Conservation (phyloP, 176 grass and related monocot species). For the Carex cristatella region DNA sequence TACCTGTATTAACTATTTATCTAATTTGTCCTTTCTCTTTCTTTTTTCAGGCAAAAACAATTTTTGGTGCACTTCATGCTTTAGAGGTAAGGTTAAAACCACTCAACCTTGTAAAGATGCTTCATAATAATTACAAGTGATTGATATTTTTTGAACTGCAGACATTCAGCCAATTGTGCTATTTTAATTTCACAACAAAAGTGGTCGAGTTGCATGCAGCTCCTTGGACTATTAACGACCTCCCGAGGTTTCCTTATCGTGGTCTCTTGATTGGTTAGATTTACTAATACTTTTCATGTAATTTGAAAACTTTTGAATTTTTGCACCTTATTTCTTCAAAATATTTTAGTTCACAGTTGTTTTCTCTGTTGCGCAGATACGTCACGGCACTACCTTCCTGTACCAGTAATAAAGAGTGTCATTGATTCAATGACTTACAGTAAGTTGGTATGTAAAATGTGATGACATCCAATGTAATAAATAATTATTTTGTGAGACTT, state of each 20-base stretch:
- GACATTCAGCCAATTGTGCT: conserved; percentile 89
- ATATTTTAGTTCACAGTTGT: background rate
- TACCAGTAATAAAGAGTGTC: conserved; percentile 66
- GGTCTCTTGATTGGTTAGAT: conserved; percentile 91
- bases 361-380: conserved; percentile 56
- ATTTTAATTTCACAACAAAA: conserved; percentile 75
- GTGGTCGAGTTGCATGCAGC: conserved; percentile 60
- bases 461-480: background rate
- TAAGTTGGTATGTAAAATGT: conserved; percentile 64
- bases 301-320: background rate
- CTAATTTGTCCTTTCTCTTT: conserved; percentile 14
- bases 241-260: conserved; percentile 85
- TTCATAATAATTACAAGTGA: background rate
- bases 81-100: conserved; percentile 60
- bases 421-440: conserved; percentile 98
- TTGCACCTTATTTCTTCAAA: background rate
- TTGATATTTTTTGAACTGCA: conserved; percentile 26
- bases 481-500: background rate
- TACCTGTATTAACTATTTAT: background rate
- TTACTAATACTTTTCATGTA: background rate
- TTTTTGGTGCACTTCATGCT: conserved; percentile 85
- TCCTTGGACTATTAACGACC: conserved; percentile 80
- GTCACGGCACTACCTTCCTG: conserved; percentile 71
- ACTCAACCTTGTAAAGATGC: background rate
- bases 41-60: conserved; percentile 80